A percentile compares a stretch with the other conserved stretches of the same genome.
phyloP scores from a whole-genome alignment of 2,329 filamentous ascomycete genomes.

The Talaromyces atroroseus region DNA sequence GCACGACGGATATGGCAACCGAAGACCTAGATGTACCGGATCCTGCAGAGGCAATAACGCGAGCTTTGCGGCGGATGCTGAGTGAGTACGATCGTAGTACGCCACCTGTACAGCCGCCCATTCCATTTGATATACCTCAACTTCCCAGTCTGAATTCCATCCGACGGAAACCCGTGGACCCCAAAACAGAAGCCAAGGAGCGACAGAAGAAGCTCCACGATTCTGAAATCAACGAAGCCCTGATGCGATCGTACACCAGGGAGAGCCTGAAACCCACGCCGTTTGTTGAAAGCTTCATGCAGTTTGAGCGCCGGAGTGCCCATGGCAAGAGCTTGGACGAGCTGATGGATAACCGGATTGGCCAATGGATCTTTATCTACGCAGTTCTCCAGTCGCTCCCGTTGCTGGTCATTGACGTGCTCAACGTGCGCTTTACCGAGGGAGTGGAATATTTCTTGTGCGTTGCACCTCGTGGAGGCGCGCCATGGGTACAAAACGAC shows the following conservation, averaged over 20 bases:
- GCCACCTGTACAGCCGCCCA: conserved; percentile 81
- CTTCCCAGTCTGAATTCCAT: conserved; percentile 65
- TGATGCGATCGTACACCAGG: conserved; percentile 77
- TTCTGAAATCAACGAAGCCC: conserved; percentile 68
- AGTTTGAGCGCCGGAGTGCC: conserved; percentile 42
- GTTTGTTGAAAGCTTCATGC: conserved; percentile 45
- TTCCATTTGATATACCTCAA: conserved; percentile 82
- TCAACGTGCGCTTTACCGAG: conserved; percentile 39
- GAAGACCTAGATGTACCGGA: conserved; percentile 47
- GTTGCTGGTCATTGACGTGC: conserved; percentile 46
- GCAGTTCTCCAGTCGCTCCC: conserved; percentile 46
- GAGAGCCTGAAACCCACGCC: conserved; percentile 54
- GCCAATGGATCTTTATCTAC: conserved; percentile 50
- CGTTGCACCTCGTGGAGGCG: conserved; percentile 43
- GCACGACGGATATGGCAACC: conserved; percentile 64
- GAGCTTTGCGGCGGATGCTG: conserved; percentile 71
- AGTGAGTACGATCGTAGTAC: conserved; percentile 84
- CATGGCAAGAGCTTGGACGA: conserved; percentile 42
- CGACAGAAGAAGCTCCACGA: conserved; percentile 67
- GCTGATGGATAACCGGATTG: conserved; percentile 42
- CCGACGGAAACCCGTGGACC: conserved; percentile 58
- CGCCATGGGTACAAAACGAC: conserved; percentile 46
- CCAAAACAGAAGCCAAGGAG: conserved; percentile 70
- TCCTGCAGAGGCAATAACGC: conserved; percentile 54
- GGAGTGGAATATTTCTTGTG: conserved; percentile 48